Conservation (phyloP, 306 rosid species). For the Ormosia emarginata region DNA sequence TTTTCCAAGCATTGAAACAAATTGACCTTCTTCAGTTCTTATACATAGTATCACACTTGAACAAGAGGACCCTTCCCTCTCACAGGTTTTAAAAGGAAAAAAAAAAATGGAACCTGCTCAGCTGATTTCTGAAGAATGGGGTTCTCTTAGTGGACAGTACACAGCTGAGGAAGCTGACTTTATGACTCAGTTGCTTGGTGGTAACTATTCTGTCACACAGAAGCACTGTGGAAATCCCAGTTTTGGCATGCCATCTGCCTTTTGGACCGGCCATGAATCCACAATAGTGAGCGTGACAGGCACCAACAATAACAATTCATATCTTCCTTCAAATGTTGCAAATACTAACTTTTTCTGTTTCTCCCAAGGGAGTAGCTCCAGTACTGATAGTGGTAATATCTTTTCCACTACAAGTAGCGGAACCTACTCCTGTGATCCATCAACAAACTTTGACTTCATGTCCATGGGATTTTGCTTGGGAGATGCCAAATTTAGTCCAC, state of each 20-base stretch:
- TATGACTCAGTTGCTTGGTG: conserved; percentile 54
- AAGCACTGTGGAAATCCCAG: conserved; percentile 29
- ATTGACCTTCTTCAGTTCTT: conserved; percentile 3
- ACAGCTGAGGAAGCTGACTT: conserved; percentile 59
- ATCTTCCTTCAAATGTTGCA: conserved; percentile 39
- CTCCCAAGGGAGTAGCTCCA: conserved; percentile 30
- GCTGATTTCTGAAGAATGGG: conserved; percentile 58
- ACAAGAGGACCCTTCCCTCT: background rate
- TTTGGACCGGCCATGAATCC: conserved; percentile 40
- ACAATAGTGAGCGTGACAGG: conserved; percentile 12
- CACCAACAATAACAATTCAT: conserved; percentile 33
- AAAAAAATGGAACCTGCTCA: conserved; percentile 51
- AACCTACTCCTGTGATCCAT: conserved; percentile 24
- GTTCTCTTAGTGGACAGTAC: conserved; percentile 51
- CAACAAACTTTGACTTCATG: conserved; percentile 26
- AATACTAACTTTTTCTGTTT: conserved; percentile 23
- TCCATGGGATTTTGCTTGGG: conserved; percentile 26
- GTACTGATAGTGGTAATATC: background rate
- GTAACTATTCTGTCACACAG: conserved; percentile 16
- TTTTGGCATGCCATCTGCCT: conserved; percentile 37
- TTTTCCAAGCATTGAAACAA: conserved; percentile 28
- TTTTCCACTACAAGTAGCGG: conserved; percentile 24
- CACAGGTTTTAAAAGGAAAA: background rate
- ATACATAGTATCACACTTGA: background rate
- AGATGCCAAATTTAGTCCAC: conserved; percentile 24